Conservation (phyloP, 2,329 filamentous ascomycete species). For the Setomelanomma holmii region DNA sequence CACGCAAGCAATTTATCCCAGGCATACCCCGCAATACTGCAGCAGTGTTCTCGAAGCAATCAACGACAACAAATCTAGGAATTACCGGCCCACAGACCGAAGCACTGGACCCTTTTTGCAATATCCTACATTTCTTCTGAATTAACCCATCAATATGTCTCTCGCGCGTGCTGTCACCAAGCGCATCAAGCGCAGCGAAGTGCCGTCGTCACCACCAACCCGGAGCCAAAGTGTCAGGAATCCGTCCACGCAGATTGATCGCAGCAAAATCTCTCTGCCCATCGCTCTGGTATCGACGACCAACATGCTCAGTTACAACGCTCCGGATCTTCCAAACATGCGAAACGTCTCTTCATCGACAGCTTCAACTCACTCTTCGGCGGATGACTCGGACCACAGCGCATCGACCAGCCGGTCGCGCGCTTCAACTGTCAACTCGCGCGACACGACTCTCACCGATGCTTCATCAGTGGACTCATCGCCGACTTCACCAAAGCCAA, state of each 20-base stretch:
- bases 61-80: constrained; percentile 28
- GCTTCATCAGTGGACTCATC: constrained; percentile 60
- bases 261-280: constrained; percentile 83
- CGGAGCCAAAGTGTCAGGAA: constrained; percentile 57
- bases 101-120: constrained; percentile 32
- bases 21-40: constrained; percentile 45
- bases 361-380: constrained; percentile 63
- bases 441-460: constrained; percentile 71
- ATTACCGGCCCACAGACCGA: constrained; percentile 41
- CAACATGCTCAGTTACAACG: constrained; percentile 95
- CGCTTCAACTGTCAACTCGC: constrained; percentile 56
- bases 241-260: constrained; percentile 57
- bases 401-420: constrained; percentile 53
- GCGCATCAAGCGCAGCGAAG: constrained; percentile 65
- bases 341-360: constrained; percentile 56
- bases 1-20: constrained; percentile 43
- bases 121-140: constrained; percentile 34
- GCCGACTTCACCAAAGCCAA: constrained; percentile 60
- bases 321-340: constrained; percentile 73
- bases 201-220: constrained; percentile 34
- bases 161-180: constrained; percentile 76
- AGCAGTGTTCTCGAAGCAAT: constrained; percentile 30
- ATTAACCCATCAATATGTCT: constrained; percentile 57
- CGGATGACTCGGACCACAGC: constrained; percentile 75
- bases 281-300: constrained; percentile 90